These are phyloP conservation scores for Coemansia sp. DNA, from an alignment of 192 early-diverging fungal species.

Conservation along the genomic window DNA sequence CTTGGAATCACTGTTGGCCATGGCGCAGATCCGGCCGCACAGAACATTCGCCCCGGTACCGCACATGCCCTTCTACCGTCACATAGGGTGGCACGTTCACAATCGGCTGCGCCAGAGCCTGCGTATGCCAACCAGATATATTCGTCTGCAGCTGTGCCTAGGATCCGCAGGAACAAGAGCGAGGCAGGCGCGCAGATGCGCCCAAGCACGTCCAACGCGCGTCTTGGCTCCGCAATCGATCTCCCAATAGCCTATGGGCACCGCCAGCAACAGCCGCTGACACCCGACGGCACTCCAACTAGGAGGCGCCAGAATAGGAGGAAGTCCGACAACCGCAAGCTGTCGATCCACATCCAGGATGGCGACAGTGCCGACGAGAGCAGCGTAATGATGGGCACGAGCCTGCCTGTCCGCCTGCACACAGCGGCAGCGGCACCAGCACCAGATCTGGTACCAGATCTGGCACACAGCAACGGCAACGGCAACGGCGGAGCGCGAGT, in stretches of 20 bases:
- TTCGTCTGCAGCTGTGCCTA: slow-evolving; percentile 8
- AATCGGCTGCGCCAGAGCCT: background rate
- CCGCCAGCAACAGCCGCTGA: background rate
- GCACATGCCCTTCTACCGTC: slow-evolving; percentile 5
- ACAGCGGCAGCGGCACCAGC: background rate
- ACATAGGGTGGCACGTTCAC: background rate
- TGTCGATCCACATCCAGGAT: background rate
- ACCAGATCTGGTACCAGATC: background rate
- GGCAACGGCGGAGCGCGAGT: slow-evolving; percentile 5
- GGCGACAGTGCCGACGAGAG: background rate
- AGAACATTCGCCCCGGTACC: slow-evolving; percentile 15
- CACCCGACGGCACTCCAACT: background rate
- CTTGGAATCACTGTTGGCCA: slow-evolving; percentile 33
- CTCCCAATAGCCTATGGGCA: background rate
- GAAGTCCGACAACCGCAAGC: slow-evolving; percentile 2
- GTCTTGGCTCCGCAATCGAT: slow-evolving; percentile 1
- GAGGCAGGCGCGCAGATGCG: slow-evolving; percentile 11
- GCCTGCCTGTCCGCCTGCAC: slow-evolving; percentile 1
- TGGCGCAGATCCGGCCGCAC: background rate
- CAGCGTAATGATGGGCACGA: background rate
- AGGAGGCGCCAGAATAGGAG: slow-evolving; percentile 3
- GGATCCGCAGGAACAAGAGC: slow-evolving; percentile 1
- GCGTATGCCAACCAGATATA: slow-evolving; percentile 1
- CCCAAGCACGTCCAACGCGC: slow-evolving; percentile 33
- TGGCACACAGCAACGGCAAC: background rate